phyloP scores from a whole-genome alignment of 768 basidiomycete genomes.

The Trametes villosa region DNA sequence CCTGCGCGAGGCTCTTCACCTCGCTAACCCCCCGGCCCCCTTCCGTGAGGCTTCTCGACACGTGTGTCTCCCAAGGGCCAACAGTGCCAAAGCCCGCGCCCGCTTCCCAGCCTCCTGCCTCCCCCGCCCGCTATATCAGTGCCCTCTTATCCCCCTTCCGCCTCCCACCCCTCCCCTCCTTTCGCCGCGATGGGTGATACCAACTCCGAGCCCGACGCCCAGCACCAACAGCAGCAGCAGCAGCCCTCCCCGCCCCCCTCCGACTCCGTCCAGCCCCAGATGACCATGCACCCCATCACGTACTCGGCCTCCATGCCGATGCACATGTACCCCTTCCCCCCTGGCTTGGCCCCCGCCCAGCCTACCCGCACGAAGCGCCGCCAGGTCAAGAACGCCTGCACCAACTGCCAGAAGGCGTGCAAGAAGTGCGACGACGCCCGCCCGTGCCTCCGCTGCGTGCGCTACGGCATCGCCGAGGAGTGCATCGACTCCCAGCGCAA shows the following conservation, averaged over 20 bases:
- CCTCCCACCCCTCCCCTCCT: conserved; percentile 39
- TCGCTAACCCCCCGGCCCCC: conserved; percentile 3
- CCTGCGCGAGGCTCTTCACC: conserved; percentile 1
- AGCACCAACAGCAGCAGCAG: conserved; percentile 14
- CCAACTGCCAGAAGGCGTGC: conserved; percentile 89
- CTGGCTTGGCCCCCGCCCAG: conserved; percentile 48
- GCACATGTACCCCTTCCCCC: conserved; percentile 74
- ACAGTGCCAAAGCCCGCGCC: conserved; percentile 17
- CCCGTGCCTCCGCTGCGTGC: conserved; percentile 91
- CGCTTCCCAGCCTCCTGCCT: conserved; percentile 20
- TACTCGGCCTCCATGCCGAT: conserved; percentile 56
- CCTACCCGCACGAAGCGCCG: conserved; percentile 75
- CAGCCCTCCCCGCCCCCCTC: conserved; percentile 24
- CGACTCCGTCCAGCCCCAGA: conserved; percentile 47
- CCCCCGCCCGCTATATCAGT: conserved; percentile 23
- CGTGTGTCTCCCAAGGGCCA: conserved; percentile 19
- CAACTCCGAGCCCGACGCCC: conserved; percentile 46
- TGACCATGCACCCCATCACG: conserved; percentile 55
- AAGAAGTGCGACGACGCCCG: conserved; percentile 92
- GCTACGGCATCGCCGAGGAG: conserved; percentile 85
- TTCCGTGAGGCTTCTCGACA: conserved; percentile 23
- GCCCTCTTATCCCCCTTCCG: conserved; percentile 36
- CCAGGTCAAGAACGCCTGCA: conserved; percentile 92
- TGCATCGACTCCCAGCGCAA: conserved; percentile 92
- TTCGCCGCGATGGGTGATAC: conserved; percentile 45